phyloP scores from a whole-genome alignment of 139 green algal species.

The Desmodesmus armatus region DNA sequence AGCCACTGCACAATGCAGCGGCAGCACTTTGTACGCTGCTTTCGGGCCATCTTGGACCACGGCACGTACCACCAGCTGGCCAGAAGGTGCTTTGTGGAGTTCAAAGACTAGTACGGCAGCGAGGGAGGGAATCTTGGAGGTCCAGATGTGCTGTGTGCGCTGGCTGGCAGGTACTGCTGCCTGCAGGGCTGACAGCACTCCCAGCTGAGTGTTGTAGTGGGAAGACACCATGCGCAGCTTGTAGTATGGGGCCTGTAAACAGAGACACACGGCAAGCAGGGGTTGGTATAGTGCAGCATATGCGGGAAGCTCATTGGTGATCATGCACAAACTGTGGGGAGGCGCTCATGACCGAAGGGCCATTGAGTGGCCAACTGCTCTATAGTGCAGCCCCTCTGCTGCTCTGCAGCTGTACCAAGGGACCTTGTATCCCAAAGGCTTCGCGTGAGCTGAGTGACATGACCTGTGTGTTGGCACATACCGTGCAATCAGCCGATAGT shows the following conservation, averaged over 20 bases:
- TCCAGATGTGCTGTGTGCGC: slow-evolving; percentile 31
- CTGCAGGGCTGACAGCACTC: slow-evolving; percentile 54
- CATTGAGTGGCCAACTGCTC: too few species aligned
- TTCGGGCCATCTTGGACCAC: slow-evolving; percentile 59
- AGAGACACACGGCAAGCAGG: background rate
- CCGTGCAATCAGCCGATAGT: too few species aligned
- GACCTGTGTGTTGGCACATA: too few species aligned
- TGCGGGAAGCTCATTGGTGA: background rate
- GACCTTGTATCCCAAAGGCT: too few species aligned
- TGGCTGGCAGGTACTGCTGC: background rate
- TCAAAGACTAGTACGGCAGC: slow-evolving; percentile 63
- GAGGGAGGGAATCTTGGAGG: slow-evolving; percentile 46
- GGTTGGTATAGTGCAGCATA: background rate
- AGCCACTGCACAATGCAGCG: slow-evolving; percentile 41
- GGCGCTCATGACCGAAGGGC: too few species aligned
- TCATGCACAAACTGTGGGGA: too few species aligned
- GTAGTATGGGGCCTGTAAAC: slow-evolving; percentile 57
- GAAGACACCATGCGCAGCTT: slow-evolving; percentile 53
- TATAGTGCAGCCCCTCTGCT: too few species aligned
- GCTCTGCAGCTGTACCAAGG: too few species aligned
- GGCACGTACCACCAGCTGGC: slow-evolving; percentile 48
- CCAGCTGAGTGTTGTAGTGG: slow-evolving; percentile 74
- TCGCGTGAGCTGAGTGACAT: too few species aligned
- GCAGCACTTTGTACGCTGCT: slow-evolving; percentile 30
- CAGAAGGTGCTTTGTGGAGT: slow-evolving; percentile 40